Evolutionary conservation across 1,284 basidiomycete genomes (phyloP), one percentile per base, ranked within the genome.

Genomic region (Cystobasidium pallidum): DNA sequence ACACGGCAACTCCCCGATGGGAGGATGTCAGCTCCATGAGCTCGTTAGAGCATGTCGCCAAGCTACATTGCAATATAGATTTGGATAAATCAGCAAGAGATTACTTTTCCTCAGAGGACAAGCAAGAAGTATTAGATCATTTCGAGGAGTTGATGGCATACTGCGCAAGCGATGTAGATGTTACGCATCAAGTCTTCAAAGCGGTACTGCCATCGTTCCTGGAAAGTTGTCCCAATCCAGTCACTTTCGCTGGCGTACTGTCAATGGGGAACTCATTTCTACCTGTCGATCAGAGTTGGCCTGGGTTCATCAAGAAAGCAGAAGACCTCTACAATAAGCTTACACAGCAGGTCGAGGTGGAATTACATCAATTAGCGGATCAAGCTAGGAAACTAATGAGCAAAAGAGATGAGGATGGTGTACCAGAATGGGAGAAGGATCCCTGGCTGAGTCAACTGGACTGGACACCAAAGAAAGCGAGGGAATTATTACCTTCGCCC

Each of bases 231-330:
- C 94, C 94, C 0, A 92, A 91, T 81, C 95, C 95, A 0, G 94
- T 92, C 0, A 91, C 92, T 1, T 94, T 96, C 78, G 90, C 94
- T 0, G 95, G 96, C 10, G 86, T 96, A 21, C 83, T 96, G 59
- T 88, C 88, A 0, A 97, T 99, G 91, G 92, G 93, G 0, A 93
- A 89, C 57, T 89, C 91, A 54, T 91, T 98, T 76, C 83, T 99
- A 45, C 90, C 93, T 0, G 92, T 99, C 49, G 91, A 98, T 79
- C 84, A 92, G 76, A 84, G 86, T 67, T 99, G 96, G 96, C 86
- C 91, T 74, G 82, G 83, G 30, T 99, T 98, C 81, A 80, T 96
- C 28, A 82, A 85, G 43, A 85, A 85, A 15, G 91, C 94, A 0
- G 94, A 99, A 78, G 82, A 81, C 21, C 89, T 88, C 41, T 98